These are phyloP conservation scores for Exophiala sp. DNA, from an alignment of 2,329 filamentous ascomycete genomes.

Conservation along the genomic window DNA sequence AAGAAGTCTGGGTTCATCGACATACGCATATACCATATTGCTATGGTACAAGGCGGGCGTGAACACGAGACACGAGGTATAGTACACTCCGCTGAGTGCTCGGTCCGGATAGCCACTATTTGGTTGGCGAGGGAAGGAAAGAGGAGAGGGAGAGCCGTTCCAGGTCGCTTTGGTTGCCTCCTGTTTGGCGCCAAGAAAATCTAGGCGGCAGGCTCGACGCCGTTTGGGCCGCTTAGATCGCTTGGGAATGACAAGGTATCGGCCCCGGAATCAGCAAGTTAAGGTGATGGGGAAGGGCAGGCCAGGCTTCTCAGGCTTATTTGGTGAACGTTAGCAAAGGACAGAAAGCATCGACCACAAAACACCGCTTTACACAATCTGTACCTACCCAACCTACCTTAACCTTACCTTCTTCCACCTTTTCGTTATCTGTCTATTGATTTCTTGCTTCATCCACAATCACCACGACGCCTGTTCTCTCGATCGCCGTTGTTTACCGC, in stretches of 20 bases:
- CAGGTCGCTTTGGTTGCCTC: not conserved
- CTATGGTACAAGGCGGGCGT: not conserved
- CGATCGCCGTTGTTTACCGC: not conserved
- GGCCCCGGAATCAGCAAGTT: not conserved
- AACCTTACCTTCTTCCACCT: not conserved
- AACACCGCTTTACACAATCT: not conserved
- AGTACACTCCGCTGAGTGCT: too few species aligned
- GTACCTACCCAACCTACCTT: not conserved
- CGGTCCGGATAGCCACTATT: not conserved
- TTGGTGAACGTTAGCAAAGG: not conserved
- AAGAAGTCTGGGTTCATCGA: not conserved
- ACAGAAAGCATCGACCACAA: conserved; percentile 3
- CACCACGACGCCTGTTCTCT: not conserved
- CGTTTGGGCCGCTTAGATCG: conserved; percentile 1
- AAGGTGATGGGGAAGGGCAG: not conserved
- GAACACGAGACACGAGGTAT: not conserved
- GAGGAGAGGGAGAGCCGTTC: not conserved
- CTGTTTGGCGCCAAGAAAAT: conserved; percentile 3
- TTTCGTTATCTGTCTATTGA: not conserved
- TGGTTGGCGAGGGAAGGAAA: not conserved
- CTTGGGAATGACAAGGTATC: not conserved
- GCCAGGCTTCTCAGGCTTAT: not conserved
- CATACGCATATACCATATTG: too few species aligned
- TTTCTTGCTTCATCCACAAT: not conserved
- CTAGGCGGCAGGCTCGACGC: conserved; percentile 2